Conservation (phyloP, 139 green algal species). For the Coelastrella sp. region DNA sequence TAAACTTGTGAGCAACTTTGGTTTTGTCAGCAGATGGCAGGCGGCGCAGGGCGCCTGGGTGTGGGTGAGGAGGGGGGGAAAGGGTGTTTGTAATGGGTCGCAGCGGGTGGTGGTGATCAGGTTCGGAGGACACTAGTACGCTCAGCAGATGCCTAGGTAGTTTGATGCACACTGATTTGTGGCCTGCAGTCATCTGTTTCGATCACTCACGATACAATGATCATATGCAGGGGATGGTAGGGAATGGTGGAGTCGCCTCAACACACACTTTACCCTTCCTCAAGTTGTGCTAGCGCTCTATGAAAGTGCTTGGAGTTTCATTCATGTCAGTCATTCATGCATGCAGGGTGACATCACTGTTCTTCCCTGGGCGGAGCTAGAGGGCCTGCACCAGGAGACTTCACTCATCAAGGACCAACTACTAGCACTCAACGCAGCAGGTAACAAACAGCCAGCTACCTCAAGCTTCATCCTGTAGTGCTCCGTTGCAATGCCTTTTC, state of each 20-base stretch:
- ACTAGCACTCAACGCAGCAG: not conserved
- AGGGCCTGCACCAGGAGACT: constrained; percentile 68
- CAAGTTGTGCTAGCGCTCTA: not conserved
- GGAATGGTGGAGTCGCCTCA: too few species aligned
- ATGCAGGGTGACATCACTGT: constrained; percentile 72
- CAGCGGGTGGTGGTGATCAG: too few species aligned
- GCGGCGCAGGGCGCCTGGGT: too few species aligned
- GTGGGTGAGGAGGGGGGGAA: too few species aligned
- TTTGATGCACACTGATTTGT: too few species aligned
- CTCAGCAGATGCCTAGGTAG: too few species aligned
- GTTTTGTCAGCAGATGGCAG: too few species aligned
- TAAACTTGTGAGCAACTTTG: too few species aligned
- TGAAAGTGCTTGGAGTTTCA: not conserved
- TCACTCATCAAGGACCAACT: constrained; percentile 53
- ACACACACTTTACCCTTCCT: not conserved
- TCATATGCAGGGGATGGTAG: constrained; percentile 58
- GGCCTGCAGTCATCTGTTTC: not conserved
- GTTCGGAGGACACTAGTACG: too few species aligned
- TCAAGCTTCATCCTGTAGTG: not conserved
- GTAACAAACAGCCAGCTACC: not conserved
- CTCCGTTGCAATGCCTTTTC: too few species aligned
- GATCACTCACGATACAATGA: not conserved
- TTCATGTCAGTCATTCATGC: not conserved
- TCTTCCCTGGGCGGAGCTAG: constrained; percentile 85
- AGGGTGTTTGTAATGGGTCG: too few species aligned